Base-by-base conservation (phyloP, 768 basidiomycete species). In the Suillus occidentalis region DNA sequence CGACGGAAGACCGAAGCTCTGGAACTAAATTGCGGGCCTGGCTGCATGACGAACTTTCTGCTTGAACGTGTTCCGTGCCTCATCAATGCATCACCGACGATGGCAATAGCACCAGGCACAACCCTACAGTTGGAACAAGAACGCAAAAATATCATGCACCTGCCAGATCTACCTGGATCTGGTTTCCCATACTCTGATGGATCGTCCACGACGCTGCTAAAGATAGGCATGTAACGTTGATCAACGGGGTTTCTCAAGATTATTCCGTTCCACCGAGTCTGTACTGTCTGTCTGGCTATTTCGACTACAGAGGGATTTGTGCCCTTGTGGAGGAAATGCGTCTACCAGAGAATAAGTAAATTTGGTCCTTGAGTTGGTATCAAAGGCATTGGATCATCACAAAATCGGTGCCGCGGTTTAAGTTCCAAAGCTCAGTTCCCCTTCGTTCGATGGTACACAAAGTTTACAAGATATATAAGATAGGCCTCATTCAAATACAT, bases 151-250 rank as follows among this genome's bases (percentile, higher is more conserved):
- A 69, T 72, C 58, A 63, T 76, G 34, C 76, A 70, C 67, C 68
- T 79, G 28, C 28, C 28, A 53, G 76, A 77, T 65, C 70, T 75
- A 43, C 78, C 79, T n/a, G 67, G 80, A 56, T 82, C 83, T 49
- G 84, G 84, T 45, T 85, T 77, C 77, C 82, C 82, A 7, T 85
- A 83, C 70, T 69, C 76, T 37, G 74, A 75, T 60, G 76, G 69
- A 8, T 70, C 72, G 43, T 67, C 64, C 16, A 68, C 69, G 39
- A 66, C 62, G 73, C 76, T 47, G 75, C 76, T 20, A 66, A 70
- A 34, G 78, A 79, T 63, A 70, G 76, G 12, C 72, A 75, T 39
- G 70, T 28, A n/a, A 34, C 20, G 9, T 34, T 28, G 16, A 22
- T 50, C 6, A 8, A 25, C 1, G 43, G 34, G n/a, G 43, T n/a